Evolutionary conservation across 305 asterid species (phyloP).

Genomic region (Solanum chacoense): DNA sequence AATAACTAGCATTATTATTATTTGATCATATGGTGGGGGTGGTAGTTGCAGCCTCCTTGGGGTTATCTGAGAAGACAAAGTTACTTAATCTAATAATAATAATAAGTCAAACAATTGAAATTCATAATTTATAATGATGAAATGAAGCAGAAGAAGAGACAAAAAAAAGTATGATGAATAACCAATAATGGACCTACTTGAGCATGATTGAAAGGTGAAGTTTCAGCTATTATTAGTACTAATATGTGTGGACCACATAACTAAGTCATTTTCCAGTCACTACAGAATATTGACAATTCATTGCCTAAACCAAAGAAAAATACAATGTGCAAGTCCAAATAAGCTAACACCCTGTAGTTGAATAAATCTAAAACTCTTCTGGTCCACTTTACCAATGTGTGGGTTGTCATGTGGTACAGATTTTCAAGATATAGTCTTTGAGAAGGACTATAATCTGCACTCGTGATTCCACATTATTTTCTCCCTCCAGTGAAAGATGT

Average conservation of each 20-base stretch:
- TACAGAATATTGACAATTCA: not conserved
- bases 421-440: not conserved
- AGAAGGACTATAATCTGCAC: not conserved
- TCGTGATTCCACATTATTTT: not conserved
- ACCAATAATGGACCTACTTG: not conserved
- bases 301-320: not conserved
- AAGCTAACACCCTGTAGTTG: not conserved
- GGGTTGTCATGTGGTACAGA: not conserved
- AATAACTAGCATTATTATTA: not conserved
- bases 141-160: not conserved
- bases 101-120: not conserved
- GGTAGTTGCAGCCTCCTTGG: not conserved
- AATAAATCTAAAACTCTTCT: not conserved
- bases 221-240: not conserved
- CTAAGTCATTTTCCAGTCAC: not conserved
- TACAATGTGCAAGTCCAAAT: not conserved
- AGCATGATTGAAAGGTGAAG: not conserved
- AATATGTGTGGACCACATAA: slow-evolving; percentile 9
- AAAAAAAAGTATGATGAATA: not conserved
- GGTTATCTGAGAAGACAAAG: not conserved
- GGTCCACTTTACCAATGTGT: not conserved
- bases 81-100: not conserved
- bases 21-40: not conserved
- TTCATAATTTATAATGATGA: not conserved
- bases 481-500: not conserved